Base-by-base conservation (phyloP, 2,329 filamentous ascomycete genomes). In the Mycogone perniciosa region DNA sequence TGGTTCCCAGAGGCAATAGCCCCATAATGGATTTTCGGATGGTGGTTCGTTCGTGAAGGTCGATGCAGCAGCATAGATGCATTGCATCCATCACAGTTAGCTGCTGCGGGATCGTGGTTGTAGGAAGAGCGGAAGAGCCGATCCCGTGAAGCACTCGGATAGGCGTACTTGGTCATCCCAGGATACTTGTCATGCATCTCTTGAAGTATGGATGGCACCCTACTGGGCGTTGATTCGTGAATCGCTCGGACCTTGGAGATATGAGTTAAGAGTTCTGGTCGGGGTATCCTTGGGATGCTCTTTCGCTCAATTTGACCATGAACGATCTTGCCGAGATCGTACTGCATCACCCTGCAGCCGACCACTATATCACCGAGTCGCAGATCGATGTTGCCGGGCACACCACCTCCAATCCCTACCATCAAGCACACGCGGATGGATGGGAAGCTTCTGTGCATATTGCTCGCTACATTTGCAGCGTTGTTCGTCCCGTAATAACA, bases 361-460 rank as follows among this genome's bases (percentile, higher is more conserved):
- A 61, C 53, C 4, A 61, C 59, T 2, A 61, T 34, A 41, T 61
- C 58, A 2, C 59, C 57, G 4, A 61, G 57, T 2, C 54, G 53
- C 4, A 61, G 30, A 31, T 40, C 35, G 4, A 40, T 39, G 13
- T 42, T 42, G 40, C 20, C 20, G 7, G 55, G 58, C 9, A 52
- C 52, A n/a, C 55, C 56, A 7, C 58, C 54, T 9, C 56, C 56
- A 26, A 60, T 53, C 7, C 55, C 57, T 13, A 55, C 55, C 51
- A 56, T 55, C 31, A 56, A 40, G 6, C 43, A 40, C 26, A 54
- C 48, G 0, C 50, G 31, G 10, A 60, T 51, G 11, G 63, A 63
- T 0, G 62, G 57, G 50, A 72, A 71, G 8, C 48, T 63, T 11
- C 52, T 47, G 11, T 60, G 31, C 60, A 71, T 65, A 37, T 66